Conservation (phyloP, 129 eudicot species). For the Calendula officinalis region DNA sequence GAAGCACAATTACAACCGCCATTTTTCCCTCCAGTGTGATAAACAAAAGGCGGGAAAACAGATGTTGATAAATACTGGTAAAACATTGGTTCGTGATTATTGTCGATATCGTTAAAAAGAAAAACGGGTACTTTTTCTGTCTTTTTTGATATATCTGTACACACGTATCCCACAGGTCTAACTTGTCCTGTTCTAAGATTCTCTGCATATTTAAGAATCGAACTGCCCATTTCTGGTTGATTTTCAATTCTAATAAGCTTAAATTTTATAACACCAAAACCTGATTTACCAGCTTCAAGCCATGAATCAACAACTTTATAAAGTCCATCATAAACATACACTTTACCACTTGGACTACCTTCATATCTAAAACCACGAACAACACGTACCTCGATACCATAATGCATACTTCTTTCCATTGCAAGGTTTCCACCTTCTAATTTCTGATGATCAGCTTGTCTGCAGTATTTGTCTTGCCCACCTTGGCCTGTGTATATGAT, state of each 20-base stretch:
- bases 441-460: conserved; percentile 62
- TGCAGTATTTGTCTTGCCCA: conserved; percentile 59
- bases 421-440: conserved; percentile 58
- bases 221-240: conserved; percentile 74
- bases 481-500: conserved; percentile 81
- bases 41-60: conserved; percentile 61
- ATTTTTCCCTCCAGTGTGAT: conserved; percentile 26
- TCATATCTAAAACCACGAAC: conserved; percentile 39
- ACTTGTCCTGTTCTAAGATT: conserved; percentile 43
- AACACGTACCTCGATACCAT: conserved; percentile 36
- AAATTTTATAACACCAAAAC: conserved; percentile 71
- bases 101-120: conserved; percentile 64
- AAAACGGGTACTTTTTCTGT: conserved; percentile 61
- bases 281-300: conserved; percentile 68
- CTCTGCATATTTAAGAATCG: conserved; percentile 44
- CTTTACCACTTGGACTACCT: conserved; percentile 41
- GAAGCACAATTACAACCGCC: conserved; percentile 60
- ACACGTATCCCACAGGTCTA: conserved; percentile 52
- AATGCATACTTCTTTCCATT: conserved; percentile 33
- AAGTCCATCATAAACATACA: conserved; percentile 76
- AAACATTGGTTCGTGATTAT: conserved; percentile 51
- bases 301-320: conserved; percentile 52
- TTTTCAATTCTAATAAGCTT: conserved; percentile 57
- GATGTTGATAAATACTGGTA: conserved; percentile 53
- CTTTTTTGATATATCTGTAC: conserved; percentile 50